phyloP scores from a whole-genome alignment of 2,329 filamentous ascomycete genomes.

The Camillea tinctor region DNA sequence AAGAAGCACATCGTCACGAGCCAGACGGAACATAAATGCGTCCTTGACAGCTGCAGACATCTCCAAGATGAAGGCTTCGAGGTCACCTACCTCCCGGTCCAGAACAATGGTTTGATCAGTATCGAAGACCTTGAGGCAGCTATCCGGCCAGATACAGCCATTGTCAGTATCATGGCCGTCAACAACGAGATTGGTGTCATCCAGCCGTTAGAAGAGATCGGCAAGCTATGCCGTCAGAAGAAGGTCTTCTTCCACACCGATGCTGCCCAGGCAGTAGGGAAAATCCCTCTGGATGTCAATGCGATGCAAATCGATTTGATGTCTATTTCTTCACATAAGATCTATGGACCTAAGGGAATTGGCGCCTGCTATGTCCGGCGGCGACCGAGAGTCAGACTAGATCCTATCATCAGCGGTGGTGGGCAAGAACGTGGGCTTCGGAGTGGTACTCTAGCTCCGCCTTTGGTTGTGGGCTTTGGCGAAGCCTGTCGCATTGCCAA shows the following conservation, averaged over 20 bases:
- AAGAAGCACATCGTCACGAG: constrained; percentile 98
- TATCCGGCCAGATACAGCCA: constrained; percentile 83
- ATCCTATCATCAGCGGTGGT: constrained; percentile 93
- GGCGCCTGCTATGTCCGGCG: constrained; percentile 94
- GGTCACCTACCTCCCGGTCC: constrained; percentile 92
- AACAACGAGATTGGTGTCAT: constrained; percentile 99
- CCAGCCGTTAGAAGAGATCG: constrained; percentile 91
- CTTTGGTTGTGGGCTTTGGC: constrained; percentile 87
- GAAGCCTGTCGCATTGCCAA: constrained; percentile 92
- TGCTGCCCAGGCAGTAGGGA: constrained; percentile 95
- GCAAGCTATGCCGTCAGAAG: constrained; percentile 82
- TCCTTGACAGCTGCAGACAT: constrained; percentile 94
- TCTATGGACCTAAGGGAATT: constrained; percentile 96
- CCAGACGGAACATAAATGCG: constrained; percentile 98
- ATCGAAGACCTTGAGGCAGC: constrained; percentile 83
- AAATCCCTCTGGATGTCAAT: constrained; percentile 95
- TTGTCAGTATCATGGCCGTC: constrained; percentile 98
- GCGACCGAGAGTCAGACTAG: constrained; percentile 87
- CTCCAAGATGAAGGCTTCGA: constrained; percentile 96
- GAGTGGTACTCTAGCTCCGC: constrained; percentile 89
- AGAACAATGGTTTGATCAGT: constrained; percentile 79
- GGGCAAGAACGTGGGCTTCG: constrained; percentile 93
- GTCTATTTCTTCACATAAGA: constrained; percentile 98
- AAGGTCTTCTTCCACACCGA: constrained; percentile 99
- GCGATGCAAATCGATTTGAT: constrained; percentile 97